Percentiles rank a stretch among this genome's conserved stretches.
Conservation (phyloP, 331 rosid species). For the Arachis monticola region DNA sequence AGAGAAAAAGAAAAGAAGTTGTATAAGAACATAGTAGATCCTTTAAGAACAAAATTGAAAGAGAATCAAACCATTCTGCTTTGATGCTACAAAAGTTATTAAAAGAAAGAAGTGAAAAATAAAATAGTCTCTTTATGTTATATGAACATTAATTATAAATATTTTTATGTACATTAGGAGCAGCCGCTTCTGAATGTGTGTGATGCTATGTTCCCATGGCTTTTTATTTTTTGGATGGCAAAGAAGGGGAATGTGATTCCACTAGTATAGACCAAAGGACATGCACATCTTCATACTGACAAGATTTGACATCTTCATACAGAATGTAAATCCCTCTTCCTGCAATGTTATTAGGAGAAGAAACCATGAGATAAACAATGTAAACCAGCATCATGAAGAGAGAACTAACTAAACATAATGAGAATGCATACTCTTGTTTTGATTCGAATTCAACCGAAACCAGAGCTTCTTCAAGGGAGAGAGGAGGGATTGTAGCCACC, state of each 20-base stretch:
- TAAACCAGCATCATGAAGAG: constrained; percentile 14
- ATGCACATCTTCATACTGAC: constrained; percentile 94
- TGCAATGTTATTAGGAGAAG: constrained; percentile 41
- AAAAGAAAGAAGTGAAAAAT: not conserved
- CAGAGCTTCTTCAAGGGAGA: constrained; percentile 91
- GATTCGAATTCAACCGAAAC: constrained; percentile 81
- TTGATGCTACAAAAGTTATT: constrained; percentile 37
- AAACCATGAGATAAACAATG: constrained; percentile 5
- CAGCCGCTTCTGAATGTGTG: constrained; percentile 41
- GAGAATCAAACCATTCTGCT: constrained; percentile 29
- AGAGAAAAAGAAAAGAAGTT: not conserved
- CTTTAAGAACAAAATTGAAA: constrained; percentile 35
- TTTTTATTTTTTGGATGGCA: constrained; percentile 63
- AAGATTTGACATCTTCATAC: constrained; percentile 93
- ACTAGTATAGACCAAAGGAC: constrained; percentile 96
- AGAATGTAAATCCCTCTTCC: constrained; percentile 96
- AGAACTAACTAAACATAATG: not conserved
- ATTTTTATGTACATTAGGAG: constrained; percentile 61
- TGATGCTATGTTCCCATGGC: constrained; percentile 28
- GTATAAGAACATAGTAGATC: constrained; percentile 24
- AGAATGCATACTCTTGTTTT: constrained; percentile 71
- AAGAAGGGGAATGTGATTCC: constrained; percentile 72
- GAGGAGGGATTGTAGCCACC: constrained; percentile 97
- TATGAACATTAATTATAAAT: constrained; percentile 59
- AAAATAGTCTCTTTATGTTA: constrained; percentile 37